phyloP scores from a whole-genome alignment of 495 filamentous ascomycete genomes.

The Podospora appendiculata region DNA sequence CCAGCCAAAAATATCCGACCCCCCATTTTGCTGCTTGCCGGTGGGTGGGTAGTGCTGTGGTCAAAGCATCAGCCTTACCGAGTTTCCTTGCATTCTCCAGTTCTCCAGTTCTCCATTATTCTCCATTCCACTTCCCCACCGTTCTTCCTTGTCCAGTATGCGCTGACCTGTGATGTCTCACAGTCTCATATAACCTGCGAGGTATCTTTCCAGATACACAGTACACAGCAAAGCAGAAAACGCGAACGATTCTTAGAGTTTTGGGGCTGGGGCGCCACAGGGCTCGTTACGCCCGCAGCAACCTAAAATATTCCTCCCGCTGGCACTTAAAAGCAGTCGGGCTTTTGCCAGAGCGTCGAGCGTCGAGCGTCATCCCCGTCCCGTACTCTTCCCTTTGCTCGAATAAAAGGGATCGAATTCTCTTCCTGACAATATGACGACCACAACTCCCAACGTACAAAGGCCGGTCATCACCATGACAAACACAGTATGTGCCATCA shows the following conservation, averaged over 20 bases:
- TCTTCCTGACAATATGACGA: background rate
- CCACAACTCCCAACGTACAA: conserved; percentile 3
- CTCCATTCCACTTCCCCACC: conserved; percentile 3
- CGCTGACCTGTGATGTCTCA: conserved; percentile 9
- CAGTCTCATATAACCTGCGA: conserved; percentile 4
- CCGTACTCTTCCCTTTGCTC: background rate
- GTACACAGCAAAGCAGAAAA: background rate
- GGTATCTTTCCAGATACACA: background rate
- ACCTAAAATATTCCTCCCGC: background rate
- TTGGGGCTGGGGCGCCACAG: background rate
- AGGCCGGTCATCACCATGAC: conserved; percentile 10
- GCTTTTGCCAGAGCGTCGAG: background rate
- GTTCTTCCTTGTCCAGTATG: conserved; percentile 6
- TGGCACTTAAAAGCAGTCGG: background rate
- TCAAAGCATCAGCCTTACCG: conserved; percentile 26
- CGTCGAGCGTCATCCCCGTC: conserved; percentile 6
- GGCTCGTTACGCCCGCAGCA: conserved; percentile 3
- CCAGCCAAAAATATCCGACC: conserved; percentile 3
- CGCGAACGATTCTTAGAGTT: too few species aligned
- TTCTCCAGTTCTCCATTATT: conserved; percentile 4
- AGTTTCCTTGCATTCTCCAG: conserved; percentile 2
- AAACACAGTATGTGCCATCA: conserved; percentile 8
- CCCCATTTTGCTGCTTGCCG: conserved; percentile 4
- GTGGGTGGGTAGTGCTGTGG: background rate
- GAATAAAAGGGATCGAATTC: background rate